Base-by-base conservation (phyloP, 371 early-diverging fungal species). In the Actinomucor elegans region DNA sequence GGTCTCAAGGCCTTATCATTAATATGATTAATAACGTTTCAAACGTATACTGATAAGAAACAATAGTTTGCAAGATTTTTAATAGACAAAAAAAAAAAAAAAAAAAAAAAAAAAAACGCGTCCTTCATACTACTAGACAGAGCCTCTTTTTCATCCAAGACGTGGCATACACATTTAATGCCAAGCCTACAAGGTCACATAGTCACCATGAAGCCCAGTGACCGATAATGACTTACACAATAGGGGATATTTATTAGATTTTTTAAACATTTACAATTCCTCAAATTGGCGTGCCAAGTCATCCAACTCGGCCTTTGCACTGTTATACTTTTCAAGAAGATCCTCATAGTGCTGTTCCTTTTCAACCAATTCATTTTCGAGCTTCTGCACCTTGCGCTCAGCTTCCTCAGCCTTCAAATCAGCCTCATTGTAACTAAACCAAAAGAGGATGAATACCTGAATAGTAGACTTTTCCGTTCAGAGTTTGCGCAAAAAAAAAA, bases 371-470 rank as follows among this genome's bases (percentile, higher is more conserved):
- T 90, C 87, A 50, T 71, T 64, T 65, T 91, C 90, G 64, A 89
- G 67, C 50, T 71, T 62, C 28, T 70, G 58, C 35, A 87, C 81
- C 60, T 76, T 80, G 52, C 88, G 84, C 62, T 91, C 89, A 55
- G 82, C 79, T 47, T 82, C 78, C 64, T 92, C 93, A 50, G 88
- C 86, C 67, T 82, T 83, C 63, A 85, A 69, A 58, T 92, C 90
- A 60, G 86, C 81, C 42, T 81, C 79, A 49, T 87, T 83, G 53
- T 81, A 75, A 56, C 91, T 91, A 69, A 14, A 21, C 29, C 10
- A 21, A 32, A 27, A 12, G 18, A 17, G 43, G n/a, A 33, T 18
- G 35, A 10, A 26, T 35, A 31, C 2, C 7, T n/a, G n/a, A n/a
- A n/a, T n/a, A n/a, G n/a, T n/a, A n/a, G 1, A 20, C 4, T 5